phyloP scores from a whole-genome alignment of 352 stramenopile genomes.

The Phytophthora tubulina region DNA sequence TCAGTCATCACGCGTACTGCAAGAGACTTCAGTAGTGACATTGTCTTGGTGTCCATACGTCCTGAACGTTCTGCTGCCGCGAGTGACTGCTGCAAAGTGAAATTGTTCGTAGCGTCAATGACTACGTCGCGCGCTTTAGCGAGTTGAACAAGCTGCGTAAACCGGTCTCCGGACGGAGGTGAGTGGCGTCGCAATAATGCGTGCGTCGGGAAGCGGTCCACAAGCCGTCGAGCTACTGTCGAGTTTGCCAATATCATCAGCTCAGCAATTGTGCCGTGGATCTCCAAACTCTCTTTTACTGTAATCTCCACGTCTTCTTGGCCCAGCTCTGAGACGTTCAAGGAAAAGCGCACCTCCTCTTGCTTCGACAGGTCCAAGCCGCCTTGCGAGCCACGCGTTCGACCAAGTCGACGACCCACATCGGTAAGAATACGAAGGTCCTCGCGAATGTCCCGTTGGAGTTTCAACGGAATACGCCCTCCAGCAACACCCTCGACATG shows the following conservation, averaged over 20 bases:
- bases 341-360: conserved; percentile 87
- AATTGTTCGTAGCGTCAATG: conserved; percentile 86
- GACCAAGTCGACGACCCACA: conserved; percentile 70
- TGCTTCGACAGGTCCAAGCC: conserved; percentile 85
- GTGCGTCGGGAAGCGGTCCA: conserved; percentile 79
- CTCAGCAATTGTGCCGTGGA: conserved; percentile 94
- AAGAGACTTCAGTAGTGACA: conserved; percentile 93
- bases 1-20: conserved; percentile 95
- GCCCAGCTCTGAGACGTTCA: conserved; percentile 77
- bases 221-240: conserved; percentile 88
- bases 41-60: conserved; percentile 80
- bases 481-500: conserved; percentile 65
- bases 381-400: conserved; percentile 68
- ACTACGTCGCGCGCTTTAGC: conserved; percentile 74
- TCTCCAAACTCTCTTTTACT: conserved; percentile 93
- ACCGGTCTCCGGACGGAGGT: conserved; percentile 76
- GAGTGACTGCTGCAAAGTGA: conserved; percentile 84
- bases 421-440: conserved; percentile 72
- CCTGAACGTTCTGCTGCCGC: conserved; percentile 61
- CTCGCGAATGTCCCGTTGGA: conserved; percentile 63
- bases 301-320: conserved; percentile 86
- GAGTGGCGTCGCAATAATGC: conserved; percentile 91
- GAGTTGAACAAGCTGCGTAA: conserved; percentile 79
- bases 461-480: conserved; percentile 60
- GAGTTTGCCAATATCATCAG: conserved; percentile 95